These are phyloP conservation scores for Trichoderma cornu-damae DNA, from an alignment of 2,329 filamentous ascomycete genomes.

Conservation along the genomic window DNA sequence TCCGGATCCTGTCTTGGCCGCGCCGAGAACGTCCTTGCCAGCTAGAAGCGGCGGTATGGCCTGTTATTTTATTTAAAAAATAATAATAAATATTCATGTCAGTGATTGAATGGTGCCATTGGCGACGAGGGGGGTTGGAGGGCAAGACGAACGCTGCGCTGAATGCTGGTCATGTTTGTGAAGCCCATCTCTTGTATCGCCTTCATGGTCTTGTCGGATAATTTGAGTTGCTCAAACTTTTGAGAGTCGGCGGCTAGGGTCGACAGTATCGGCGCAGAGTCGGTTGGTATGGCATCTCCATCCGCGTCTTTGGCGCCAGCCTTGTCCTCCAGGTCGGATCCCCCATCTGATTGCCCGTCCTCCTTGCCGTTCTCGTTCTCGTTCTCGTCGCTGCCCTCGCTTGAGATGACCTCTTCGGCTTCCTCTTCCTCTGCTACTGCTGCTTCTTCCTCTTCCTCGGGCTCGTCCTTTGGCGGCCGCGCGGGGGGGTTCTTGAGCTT, in stretches of 20 bases:
- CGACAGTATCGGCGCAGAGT: constrained; percentile 45
- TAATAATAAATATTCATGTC: too few relatives aligned
- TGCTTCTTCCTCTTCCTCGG: constrained; percentile 27
- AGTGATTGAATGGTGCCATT: neutral
- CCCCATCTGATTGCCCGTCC: constrained; percentile 27
- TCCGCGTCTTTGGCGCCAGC: constrained; percentile 24
- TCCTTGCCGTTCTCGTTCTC: constrained; percentile 25
- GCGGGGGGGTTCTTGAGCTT: constrained; percentile 40
- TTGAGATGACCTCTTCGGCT: constrained; percentile 26
- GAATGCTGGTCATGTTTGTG: constrained; percentile 92
- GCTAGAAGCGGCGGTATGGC: constrained; percentile 84
- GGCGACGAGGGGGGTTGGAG: neutral
- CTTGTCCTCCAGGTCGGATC: constrained; percentile 23
- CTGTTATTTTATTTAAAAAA: too few relatives aligned
- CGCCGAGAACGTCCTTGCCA: constrained; percentile 87
- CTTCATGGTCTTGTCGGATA: constrained; percentile 83
- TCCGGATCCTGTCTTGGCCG: constrained; percentile 91
- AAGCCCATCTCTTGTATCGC: constrained; percentile 91
- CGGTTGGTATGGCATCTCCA: constrained; percentile 33
- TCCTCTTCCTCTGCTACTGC: constrained; percentile 31
- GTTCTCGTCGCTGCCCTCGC: constrained; percentile 23
- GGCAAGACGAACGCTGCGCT: constrained; percentile 50
- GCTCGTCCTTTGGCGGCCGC: constrained; percentile 22
- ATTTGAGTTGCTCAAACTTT: constrained; percentile 73
- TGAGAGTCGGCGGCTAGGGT: constrained; percentile 59